phyloP scores from a whole-genome alignment of 1,284 basidiomycete genomes.

The Moesziomyces antarcticus region DNA sequence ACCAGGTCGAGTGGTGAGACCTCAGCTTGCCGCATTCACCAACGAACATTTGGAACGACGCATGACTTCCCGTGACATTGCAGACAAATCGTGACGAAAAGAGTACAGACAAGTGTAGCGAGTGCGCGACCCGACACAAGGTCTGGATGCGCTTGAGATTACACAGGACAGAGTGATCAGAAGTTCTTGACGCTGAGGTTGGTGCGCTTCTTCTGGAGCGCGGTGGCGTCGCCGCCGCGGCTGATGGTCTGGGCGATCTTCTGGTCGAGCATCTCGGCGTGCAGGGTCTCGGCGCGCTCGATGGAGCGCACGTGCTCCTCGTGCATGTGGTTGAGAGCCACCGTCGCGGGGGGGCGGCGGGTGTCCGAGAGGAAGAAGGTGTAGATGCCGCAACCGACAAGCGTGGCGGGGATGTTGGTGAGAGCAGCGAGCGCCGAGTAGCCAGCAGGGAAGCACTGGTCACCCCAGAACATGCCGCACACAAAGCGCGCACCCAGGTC shows the following conservation, averaged over 20 bases:
- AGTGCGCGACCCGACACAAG: neutral
- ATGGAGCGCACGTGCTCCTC: conserved; percentile 36
- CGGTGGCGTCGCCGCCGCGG: conserved; percentile 47
- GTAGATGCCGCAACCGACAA: conserved; percentile 53
- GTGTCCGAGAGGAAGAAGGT: conserved; percentile 60
- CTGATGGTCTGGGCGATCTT: conserved; percentile 48
- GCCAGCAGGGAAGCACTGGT: conserved; percentile 50
- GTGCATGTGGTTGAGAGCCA: conserved; percentile 41
- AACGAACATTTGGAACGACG: neutral
- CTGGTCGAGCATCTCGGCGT: conserved; percentile 55
- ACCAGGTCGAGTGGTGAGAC: conserved; percentile 43
- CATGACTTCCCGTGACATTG: conserved; percentile 12
- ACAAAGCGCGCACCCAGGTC: conserved; percentile 54
- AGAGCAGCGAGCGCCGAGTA: conserved; percentile 56
- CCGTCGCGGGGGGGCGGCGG: conserved; percentile 46
- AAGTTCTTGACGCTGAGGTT: conserved; percentile 50
- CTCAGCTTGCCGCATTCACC: neutral
- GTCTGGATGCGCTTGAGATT: no score
- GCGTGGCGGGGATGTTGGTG: conserved; percentile 55
- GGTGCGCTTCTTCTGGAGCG: conserved; percentile 44
- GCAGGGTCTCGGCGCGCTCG: conserved; percentile 37
- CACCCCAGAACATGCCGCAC: conserved; percentile 53
- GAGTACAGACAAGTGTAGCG: neutral
- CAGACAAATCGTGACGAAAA: neutral
- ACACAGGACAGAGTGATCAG: conserved; percentile 2